These are phyloP conservation scores for Candida bentonensis DNA, from an alignment of 805 yeast species.

Conservation along the genomic window DNA sequence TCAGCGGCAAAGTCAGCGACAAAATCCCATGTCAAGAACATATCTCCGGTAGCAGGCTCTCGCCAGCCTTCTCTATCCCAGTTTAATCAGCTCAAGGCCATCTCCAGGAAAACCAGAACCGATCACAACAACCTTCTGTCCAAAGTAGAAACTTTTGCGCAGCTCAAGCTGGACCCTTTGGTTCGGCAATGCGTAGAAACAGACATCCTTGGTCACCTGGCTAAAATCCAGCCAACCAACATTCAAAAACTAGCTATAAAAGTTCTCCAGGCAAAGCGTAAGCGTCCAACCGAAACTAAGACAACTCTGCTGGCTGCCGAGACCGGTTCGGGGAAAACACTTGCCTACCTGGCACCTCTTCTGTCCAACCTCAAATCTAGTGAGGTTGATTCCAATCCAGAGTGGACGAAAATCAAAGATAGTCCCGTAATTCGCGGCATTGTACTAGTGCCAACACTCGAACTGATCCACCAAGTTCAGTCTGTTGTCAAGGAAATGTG, in stretches of 20 bases:
- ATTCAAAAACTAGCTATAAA: slow-evolving; percentile 69
- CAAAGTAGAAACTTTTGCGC: slow-evolving; percentile 50
- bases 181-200: slow-evolving; percentile 47
- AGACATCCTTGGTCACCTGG: slow-evolving; percentile 28
- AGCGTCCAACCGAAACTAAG: slow-evolving; percentile 28
- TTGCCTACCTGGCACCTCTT: slow-evolving; percentile 76
- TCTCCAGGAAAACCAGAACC: slow-evolving; percentile 15
- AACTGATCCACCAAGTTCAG: slow-evolving; percentile 69
- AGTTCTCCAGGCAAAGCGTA: slow-evolving; percentile 30
- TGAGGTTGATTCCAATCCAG: slow-evolving; percentile 26
- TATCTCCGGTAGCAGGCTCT: slow-evolving; percentile 21
- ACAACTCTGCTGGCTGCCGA: slow-evolving; percentile 83
- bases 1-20: slow-evolving; percentile 7
- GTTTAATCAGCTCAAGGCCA: slow-evolving; percentile 17
- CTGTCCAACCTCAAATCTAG: slow-evolving; percentile 53
- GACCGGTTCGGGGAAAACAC: slow-evolving; percentile 93
- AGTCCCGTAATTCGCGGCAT: slow-evolving; percentile 48
- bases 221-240: slow-evolving; percentile 45
- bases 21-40: slow-evolving; percentile 5
- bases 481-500: slow-evolving; percentile 20
- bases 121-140: slow-evolving; percentile 25
- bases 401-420: slow-evolving; percentile 19
- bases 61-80: slow-evolving; percentile 1
- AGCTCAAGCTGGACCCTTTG: slow-evolving; percentile 49
- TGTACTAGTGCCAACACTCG: slow-evolving; percentile 81